phyloP scores from a whole-genome alignment of 352 stramenopile genomes.

The Pythium myriotylum region DNA sequence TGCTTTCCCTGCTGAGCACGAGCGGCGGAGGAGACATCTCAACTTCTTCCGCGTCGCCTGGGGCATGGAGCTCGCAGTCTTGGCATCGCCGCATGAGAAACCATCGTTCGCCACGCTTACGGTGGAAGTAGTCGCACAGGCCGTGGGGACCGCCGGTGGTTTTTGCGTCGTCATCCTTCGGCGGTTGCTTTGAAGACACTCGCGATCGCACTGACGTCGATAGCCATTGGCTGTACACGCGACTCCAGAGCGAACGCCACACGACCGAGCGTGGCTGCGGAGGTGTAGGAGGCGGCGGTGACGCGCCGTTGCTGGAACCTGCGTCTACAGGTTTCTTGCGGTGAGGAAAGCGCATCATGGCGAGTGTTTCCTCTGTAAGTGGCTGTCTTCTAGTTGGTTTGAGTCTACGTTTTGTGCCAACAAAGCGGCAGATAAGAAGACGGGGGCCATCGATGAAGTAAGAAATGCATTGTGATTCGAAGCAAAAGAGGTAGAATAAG shows the following conservation, averaged over 20 bases:
- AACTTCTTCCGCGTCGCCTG: constrained; percentile 11
- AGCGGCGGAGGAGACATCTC: constrained; percentile 16
- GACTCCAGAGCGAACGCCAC: constrained; percentile 25
- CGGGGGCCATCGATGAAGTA: neutral
- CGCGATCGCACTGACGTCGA: neutral
- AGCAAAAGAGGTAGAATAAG: no score
- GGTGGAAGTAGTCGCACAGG: constrained; percentile 19
- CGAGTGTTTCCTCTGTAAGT: no score
- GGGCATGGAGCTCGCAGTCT: constrained; percentile 4
- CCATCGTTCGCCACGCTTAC: constrained; percentile 23
- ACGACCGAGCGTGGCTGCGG: neutral
- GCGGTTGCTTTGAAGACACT: neutral
- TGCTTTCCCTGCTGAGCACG: neutral
- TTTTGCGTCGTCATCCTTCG: neutral
- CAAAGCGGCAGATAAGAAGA: constrained; percentile 1
- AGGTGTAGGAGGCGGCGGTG: neutral
- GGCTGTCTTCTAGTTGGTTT: no score
- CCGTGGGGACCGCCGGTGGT: neutral
- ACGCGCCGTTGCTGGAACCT: neutral
- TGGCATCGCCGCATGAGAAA: constrained; percentile 20
- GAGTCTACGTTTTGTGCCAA: neutral
- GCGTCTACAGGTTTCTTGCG: neutral
- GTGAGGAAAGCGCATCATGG: neutral
- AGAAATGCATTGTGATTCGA: no score
- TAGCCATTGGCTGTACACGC: constrained; percentile 11